These are phyloP conservation scores for Podospora pseudocomata DNA, from an alignment of 495 filamentous ascomycete genomes.

Conservation along the genomic window DNA sequence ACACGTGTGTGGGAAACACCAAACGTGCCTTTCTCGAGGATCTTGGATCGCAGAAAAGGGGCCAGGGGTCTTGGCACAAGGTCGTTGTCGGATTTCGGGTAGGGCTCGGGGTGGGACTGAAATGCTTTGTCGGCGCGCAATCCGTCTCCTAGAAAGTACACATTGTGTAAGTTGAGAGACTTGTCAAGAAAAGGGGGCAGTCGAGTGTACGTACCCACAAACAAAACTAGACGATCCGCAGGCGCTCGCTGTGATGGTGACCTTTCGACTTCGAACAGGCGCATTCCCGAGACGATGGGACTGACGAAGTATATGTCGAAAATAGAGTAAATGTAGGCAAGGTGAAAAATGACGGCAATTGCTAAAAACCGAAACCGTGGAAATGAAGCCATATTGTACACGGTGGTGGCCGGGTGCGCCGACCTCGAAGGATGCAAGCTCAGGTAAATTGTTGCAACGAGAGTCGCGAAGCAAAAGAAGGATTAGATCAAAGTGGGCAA, in stretches of 20 bases:
- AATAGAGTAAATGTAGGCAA: constrained; percentile 93
- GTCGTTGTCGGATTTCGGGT: constrained; percentile 58
- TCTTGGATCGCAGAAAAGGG: constrained; percentile 88
- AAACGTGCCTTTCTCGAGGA: constrained; percentile 90
- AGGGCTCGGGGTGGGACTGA: constrained; percentile 88
- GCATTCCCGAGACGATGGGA: constrained; percentile 96
- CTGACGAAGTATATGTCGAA: constrained; percentile 99
- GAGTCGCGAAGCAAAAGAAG: neutral
- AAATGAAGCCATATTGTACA: constrained; percentile 64
- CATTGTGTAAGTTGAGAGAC: constrained; percentile 5
- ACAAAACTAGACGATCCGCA: constrained; percentile 85
- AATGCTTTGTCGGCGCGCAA: constrained; percentile 98
- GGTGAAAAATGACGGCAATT: constrained; percentile 88
- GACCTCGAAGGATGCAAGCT: neutral
- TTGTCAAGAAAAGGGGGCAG: constrained; percentile 13
- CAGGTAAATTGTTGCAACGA: neutral
- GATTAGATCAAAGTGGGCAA: neutral
- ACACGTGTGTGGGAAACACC: constrained; percentile 97
- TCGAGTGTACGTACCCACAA: constrained; percentile 65
- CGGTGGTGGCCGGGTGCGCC: neutral
- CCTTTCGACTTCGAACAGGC: constrained; percentile 66
- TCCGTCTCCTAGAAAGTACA: constrained; percentile 63
- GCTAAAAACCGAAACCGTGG: constrained; percentile 84
- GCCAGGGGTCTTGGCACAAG: constrained; percentile 68
- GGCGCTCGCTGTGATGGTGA: constrained; percentile 62